Evolutionary conservation across 805 yeast species (phyloP).

Genomic region (Ogataea kodamae): DNA sequence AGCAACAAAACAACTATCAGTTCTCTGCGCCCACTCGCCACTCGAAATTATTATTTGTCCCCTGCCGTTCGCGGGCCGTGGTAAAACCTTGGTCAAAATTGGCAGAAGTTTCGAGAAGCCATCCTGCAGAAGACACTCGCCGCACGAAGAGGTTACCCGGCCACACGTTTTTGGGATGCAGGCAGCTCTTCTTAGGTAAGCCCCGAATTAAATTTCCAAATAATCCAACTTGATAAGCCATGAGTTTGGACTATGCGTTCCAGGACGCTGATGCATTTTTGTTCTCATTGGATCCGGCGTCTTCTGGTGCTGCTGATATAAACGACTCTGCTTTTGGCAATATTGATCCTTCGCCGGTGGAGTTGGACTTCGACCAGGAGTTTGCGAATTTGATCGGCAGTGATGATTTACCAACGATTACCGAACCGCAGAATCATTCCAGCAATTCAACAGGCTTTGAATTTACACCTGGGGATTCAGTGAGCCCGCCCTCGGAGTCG

Average conservation of each 20-base stretch:
- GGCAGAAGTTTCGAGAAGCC: constrained; percentile 13
- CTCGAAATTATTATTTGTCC: too few species aligned
- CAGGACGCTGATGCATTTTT: constrained; percentile 30
- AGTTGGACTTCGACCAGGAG: constrained; percentile 7
- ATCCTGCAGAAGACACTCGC: constrained; percentile 4
- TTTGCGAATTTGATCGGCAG: constrained; percentile 10
- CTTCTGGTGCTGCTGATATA: neutral
- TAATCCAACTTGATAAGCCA: constrained; percentile 1
- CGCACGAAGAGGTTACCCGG: constrained; percentile 2
- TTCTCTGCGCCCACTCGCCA: too few species aligned
- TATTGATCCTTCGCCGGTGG: neutral
- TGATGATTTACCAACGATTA: neutral
- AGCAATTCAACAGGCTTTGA: constrained; percentile 1
- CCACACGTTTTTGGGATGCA: neutral
- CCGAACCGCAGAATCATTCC: neutral
- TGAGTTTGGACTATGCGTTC: constrained; percentile 25
- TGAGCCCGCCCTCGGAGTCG: constrained; percentile 15
- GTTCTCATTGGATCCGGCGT: constrained; percentile 20
- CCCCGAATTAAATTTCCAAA: neutral
- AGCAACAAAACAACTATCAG: constrained; percentile 11
- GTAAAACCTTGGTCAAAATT: too few species aligned
- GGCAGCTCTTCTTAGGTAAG: too few species aligned
- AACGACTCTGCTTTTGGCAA: neutral
- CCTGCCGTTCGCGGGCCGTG: too few species aligned
- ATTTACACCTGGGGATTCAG: constrained; percentile 19